Conservation (phyloP, 169 alveolate species). For the Plasmodium sp. region DNA sequence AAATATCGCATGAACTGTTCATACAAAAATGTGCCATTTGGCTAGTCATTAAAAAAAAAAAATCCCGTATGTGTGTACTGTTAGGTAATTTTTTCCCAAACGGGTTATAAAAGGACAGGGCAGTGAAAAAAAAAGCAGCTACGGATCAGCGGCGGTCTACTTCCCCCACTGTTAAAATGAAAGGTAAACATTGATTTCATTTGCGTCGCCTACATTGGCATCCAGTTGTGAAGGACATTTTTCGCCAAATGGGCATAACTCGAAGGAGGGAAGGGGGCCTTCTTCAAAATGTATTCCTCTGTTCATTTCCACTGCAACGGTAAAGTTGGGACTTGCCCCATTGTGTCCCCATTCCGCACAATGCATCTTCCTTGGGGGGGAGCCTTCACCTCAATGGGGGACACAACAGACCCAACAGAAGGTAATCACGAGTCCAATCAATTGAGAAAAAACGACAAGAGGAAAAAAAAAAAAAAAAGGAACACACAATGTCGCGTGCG, state of each 20-base stretch:
- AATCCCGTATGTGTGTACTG: background rate
- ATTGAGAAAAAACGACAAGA: background rate
- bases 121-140: background rate
- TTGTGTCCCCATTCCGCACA: background rate
- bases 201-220: background rate
- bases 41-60: background rate
- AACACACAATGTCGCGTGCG: background rate
- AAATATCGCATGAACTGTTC: slow-evolving; percentile 14
- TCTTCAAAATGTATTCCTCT: background rate
- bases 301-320: background rate
- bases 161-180: background rate
- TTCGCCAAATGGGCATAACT: background rate
- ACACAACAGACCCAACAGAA: background rate
- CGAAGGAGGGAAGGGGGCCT: background rate
- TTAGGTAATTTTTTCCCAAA: background rate
- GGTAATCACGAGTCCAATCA: background rate
- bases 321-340: background rate
- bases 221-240: background rate
- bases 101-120: background rate
- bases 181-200: background rate
- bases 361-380: background rate
- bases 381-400: background rate
- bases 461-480: background rate
- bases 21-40: background rate
- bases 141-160: background rate